Evolutionary conservation across 768 basidiomycete genomes (phyloP), one percentile per base, ranked within the genome.

Genomic region (Pisolithus orientalis): DNA sequence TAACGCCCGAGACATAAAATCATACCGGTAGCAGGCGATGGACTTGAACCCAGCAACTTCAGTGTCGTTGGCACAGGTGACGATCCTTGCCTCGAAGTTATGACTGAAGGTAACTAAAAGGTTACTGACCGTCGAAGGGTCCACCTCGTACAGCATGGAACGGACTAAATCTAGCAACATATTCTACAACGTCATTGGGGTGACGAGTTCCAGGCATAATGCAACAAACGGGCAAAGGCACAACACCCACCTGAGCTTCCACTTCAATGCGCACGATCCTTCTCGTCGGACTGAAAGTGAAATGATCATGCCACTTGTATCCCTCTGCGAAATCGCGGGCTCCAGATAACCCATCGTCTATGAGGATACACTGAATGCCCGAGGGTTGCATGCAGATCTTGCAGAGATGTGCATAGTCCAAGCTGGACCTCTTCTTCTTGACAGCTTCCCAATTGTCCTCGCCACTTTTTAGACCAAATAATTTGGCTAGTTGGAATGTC

Each of bases 41-140:
- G 86, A 87, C 64, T 91, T 90, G 75, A 88, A 87, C 1, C 77
- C 80, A 1, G 70, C 86, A 9, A 88, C 83, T 31, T 72, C 67
- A 0, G 67, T 59, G 53, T 84, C 74, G 5, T 38, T 51, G 2
- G 80, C 80, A 50, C 63, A 60, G 0, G 63, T 53, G 0, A 47
- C 59, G 45, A 88, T 69, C 7, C 56, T 63, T 6, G 62, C 57
- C 14, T 57, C 60, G 45, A 88, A 66, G 29, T 53, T 57, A 0
- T 57, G 51, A 38, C 59, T 61, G 59, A 84, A 76, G 14, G 38
- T 43, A 40, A 44, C 56, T 1, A 70, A 49, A 3, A 57, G 7
- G 6, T 9, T 25, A 32, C 59, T 40, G 39, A 56, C 37, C 4
- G 49, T 31, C n/a, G 65, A 60, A 10, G 51, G 47, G 14, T 64